phyloP scores from a whole-genome alignment of 2,329 filamentous ascomycete species.

The Aspergillus ochraceoroseus region DNA sequence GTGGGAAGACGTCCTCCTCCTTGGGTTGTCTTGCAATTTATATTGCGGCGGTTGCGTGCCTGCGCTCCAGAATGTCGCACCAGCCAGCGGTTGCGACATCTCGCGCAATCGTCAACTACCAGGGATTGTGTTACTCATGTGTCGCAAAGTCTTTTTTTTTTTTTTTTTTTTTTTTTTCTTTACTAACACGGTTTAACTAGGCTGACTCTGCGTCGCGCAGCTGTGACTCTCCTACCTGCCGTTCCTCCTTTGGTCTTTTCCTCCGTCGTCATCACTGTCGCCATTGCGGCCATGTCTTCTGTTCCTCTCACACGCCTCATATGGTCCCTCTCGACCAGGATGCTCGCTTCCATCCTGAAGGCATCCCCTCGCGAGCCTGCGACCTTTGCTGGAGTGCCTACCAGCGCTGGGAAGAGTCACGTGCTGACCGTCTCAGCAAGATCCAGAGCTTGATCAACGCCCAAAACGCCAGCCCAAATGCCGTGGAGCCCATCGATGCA shows the following conservation, averaged over 20 bases:
- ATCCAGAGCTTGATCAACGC: conserved; percentile 39
- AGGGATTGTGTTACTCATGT: background rate
- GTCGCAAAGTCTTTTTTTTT: conserved; percentile 11
- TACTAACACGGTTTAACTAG: conserved; percentile 36
- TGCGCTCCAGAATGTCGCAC: conserved; percentile 20
- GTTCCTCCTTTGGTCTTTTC: conserved; percentile 56
- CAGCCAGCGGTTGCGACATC: conserved; percentile 23
- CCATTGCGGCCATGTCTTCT: conserved; percentile 63
- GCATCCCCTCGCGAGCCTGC: conserved; percentile 53
- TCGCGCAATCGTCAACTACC: conserved; percentile 23
- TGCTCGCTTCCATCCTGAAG: conserved; percentile 59
- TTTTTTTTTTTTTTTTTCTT: no score
- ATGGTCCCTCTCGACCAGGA: conserved; percentile 59
- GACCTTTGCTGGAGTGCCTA: conserved; percentile 58
- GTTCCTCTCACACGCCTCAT: conserved; percentile 54
- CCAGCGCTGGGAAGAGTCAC: conserved; percentile 51
- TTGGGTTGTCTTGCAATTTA: conserved; percentile 18
- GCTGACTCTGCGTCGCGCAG: conserved; percentile 54
- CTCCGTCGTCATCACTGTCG: conserved; percentile 62
- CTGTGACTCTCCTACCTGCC: conserved; percentile 57
- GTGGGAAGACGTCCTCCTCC: no score
- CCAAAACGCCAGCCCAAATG: conserved; percentile 21
- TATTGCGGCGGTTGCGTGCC: conserved; percentile 24
- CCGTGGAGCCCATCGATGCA: conserved; percentile 22
- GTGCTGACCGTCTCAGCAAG: conserved; percentile 50